These are phyloP conservation scores for Aspergillus sojae DNA, from an alignment of 2,329 filamentous ascomycete species.

Conservation along the genomic window DNA sequence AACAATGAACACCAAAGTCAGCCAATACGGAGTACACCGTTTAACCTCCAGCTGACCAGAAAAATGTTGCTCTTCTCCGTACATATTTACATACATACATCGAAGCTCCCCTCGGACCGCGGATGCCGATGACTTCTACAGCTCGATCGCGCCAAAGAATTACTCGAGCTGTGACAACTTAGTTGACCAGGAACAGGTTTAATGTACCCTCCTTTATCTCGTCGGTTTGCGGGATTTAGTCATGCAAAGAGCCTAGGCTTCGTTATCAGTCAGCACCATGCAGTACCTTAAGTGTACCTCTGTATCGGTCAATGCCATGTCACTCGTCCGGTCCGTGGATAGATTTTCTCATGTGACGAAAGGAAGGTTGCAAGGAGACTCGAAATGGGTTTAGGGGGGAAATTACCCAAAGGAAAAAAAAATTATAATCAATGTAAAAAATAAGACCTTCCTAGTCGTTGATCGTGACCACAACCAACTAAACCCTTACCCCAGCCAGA, in stretches of 20 bases:
- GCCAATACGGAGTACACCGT: neutral
- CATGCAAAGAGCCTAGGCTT: neutral
- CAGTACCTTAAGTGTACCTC: neutral
- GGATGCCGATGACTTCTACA: neutral
- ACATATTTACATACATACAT: neutral
- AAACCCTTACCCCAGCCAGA: neutral
- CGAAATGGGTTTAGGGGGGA: neutral
- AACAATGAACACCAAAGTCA: neutral
- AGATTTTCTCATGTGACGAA: slow-evolving; percentile 2
- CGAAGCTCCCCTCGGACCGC: neutral
- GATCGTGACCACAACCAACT: neutral
- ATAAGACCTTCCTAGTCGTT: neutral
- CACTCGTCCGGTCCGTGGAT: neutral
- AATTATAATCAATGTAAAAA: neutral
- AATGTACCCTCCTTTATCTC: neutral
- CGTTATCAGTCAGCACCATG: neutral
- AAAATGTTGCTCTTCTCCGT: neutral
- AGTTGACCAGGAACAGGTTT: neutral
- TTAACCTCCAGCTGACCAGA: neutral
- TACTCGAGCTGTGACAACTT: neutral
- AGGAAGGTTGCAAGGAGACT: neutral
- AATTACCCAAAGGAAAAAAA: neutral
- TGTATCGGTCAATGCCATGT: neutral
- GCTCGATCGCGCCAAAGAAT: neutral
- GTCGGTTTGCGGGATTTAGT: neutral